Percentiles rank a stretch among this genome's conserved stretches.
These are phyloP conservation scores for Trypanosoma avium DNA, from an alignment of 208 protist genomes.

Conservation along the genomic window DNA sequence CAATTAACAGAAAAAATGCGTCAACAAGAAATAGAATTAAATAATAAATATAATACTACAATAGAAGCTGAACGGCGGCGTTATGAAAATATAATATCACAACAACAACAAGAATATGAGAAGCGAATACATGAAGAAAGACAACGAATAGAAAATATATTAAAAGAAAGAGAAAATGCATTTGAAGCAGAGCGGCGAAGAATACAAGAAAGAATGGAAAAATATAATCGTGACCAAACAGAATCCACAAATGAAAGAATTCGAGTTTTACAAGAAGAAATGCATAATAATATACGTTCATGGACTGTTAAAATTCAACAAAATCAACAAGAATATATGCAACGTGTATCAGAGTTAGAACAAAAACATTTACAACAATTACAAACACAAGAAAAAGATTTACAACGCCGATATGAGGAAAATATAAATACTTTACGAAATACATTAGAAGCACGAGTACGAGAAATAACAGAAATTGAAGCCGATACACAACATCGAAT, in stretches of 20 bases:
- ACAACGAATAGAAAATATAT: background rate
- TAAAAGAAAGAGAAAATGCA: slow-evolving; percentile 6
- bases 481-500: slow-evolving; percentile 28
- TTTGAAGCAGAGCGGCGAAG: slow-evolving; percentile 12
- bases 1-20: slow-evolving; percentile 21
- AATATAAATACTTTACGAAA: slow-evolving; percentile 29
- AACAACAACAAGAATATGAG: slow-evolving; percentile 20
- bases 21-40: slow-evolving; percentile 14
- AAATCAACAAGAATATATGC: slow-evolving; percentile 4
- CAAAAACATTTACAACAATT: slow-evolving; percentile 9
- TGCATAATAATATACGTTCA: background rate
- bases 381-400: slow-evolving; percentile 3
- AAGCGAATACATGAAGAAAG: slow-evolving; percentile 6
- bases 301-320: background rate
- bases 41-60: slow-evolving; percentile 7
- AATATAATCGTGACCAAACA: slow-evolving; percentile 1
- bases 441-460: slow-evolving; percentile 31
- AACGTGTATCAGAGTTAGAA: slow-evolving; percentile 8
- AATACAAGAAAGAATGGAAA: slow-evolving; percentile 14
- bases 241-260: slow-evolving; percentile 5
- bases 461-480: slow-evolving; percentile 23
- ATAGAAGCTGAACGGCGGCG: slow-evolving; percentile 23
- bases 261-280: slow-evolving; percentile 15
- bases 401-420: slow-evolving; percentile 34
- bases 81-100: slow-evolving; percentile 7